Conservation (phyloP, 805 yeast genomes). For the Clavispora phyllophila region DNA sequence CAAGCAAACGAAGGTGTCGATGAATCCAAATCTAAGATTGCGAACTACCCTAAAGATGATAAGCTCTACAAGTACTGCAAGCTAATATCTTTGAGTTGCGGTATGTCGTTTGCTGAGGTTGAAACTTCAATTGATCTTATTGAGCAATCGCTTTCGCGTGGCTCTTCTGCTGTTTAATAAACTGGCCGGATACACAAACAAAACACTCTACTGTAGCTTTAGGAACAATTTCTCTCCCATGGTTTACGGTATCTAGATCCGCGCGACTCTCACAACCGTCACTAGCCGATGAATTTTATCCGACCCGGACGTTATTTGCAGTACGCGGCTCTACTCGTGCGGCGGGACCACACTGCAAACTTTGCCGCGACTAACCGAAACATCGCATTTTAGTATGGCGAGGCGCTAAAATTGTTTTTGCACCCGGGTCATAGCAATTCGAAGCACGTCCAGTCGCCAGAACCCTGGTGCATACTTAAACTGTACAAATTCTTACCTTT, state of each 20-base stretch:
- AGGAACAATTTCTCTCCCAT: too few relatives aligned
- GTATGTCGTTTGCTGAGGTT: slow-evolving; percentile 36
- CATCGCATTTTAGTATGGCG: background rate
- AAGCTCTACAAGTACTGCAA: slow-evolving; percentile 36
- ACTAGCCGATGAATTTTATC: background rate
- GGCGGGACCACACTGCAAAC: background rate
- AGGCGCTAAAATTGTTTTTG: background rate
- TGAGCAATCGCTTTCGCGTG: slow-evolving; percentile 28
- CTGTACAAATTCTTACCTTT: background rate
- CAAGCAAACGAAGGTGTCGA: background rate
- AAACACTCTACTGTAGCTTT: background rate
- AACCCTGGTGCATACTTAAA: background rate
- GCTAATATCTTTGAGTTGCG: slow-evolving; percentile 39
- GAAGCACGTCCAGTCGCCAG: background rate
- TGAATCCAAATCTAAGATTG: slow-evolving; percentile 14
- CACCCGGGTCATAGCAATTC: background rate
- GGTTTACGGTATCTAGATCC: too few relatives aligned
- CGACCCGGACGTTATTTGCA: background rate
- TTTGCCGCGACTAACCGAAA: slow-evolving; percentile 12
- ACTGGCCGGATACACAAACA: background rate
- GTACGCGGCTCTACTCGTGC: background rate
- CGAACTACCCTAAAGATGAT: slow-evolving; percentile 26
- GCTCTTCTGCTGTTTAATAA: background rate
- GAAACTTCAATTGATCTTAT: slow-evolving; percentile 39
- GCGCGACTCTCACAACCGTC: background rate